Evolutionary conservation across 768 basidiomycete genomes (phyloP), one percentile per base, ranked within the genome.

Genomic region (Candolleomyces efflorescens): DNA sequence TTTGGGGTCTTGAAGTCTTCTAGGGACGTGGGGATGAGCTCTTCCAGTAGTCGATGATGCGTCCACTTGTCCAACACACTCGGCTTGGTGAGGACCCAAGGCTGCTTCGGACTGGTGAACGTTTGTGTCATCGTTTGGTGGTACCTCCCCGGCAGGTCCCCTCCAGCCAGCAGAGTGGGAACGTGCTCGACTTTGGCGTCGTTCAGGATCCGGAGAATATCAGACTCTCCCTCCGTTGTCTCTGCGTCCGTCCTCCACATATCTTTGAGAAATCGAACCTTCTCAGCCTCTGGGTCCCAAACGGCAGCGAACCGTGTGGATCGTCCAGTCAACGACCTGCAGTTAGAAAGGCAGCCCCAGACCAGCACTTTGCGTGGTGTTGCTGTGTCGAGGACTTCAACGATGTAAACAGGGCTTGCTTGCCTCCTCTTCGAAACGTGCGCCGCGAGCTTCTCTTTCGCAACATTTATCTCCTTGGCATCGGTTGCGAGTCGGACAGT

Each of bases 191-290:
- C 65, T 1, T 54, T 22, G 3, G 37, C 27, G 11, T 54, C 20
- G 9, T 67, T 62, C 24, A 74, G 58, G 5, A 44, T 20, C 22
- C 20, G 20, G 11, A 71, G 60, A 13, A 65, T 63, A 2, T 60
- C 61, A 1, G 57, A 52, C 56, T 73, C 73, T 4, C 63, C 57
- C 36, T 57, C 55, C 41, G 60, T 36, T 20, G 49, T 60, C 0
- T 49, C 38, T 11, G 26, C 54, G 24, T 22, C n/a, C 3, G 55
- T 26, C 6, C 69, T 56, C 72, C 73, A 74, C 17, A 54, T 58
- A 54, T 74, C 73, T 59, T 71, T 73, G 23, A 74, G 38, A 51
- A 71, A 72, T 12, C 64, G 64, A 1, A 67, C 58, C 27, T 57
- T 50, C 9, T 62, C 58, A 11, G 26, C 17, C 15, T 15, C 20